A percentile compares a stretch with the other conserved stretches of the same genome.
Evolutionary conservation across 2,329 filamentous ascomycete genomes (phyloP).

Genomic region (Exophiala alcalophila): DNA sequence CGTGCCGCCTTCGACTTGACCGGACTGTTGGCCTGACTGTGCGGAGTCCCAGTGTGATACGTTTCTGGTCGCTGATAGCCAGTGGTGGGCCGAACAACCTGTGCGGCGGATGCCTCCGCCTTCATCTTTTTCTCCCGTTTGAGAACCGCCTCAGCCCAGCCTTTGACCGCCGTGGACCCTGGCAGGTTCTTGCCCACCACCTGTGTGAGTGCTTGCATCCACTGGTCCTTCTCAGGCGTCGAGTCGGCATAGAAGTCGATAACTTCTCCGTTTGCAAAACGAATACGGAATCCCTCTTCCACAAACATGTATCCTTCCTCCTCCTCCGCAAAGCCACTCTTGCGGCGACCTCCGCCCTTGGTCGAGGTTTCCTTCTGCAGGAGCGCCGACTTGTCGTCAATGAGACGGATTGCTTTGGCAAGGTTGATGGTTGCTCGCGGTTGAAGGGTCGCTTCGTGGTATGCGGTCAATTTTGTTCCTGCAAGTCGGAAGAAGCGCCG

Average conservation of each 20-base stretch:
- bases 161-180: constrained; percentile 43
- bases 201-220: constrained; percentile 86
- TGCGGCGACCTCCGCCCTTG: constrained; percentile 74
- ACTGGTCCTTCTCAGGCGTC: constrained; percentile 80
- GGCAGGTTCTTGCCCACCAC: constrained; percentile 54
- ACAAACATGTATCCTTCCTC: constrained; percentile 99
- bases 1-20: constrained; percentile 18
- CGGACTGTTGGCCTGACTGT: constrained; percentile 28
- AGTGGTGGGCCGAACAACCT: constrained; percentile 11
- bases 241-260: constrained; percentile 98
- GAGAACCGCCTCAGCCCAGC: constrained; percentile 63
- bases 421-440: constrained; percentile 96
- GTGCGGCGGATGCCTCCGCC: constrained; percentile 12
- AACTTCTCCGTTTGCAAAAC: constrained; percentile 95
- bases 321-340: constrained; percentile 94
- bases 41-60: constrained; percentile 25
- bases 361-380: constrained; percentile 79
- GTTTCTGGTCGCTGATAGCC: constrained; percentile 31
- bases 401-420: constrained; percentile 84
- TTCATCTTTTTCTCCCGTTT: constrained; percentile 41
- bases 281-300: constrained; percentile 97
- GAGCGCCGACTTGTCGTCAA: constrained; percentile 83
- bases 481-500: constrained; percentile 94
- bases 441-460: constrained; percentile 91
- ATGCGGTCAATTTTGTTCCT: constrained; percentile 88